A percentile compares a stretch with the other conserved stretches of the same genome.
Evolutionary conservation across 768 basidiomycete genomes (phyloP).

Genomic region (Panaeolus cyanescens): DNA sequence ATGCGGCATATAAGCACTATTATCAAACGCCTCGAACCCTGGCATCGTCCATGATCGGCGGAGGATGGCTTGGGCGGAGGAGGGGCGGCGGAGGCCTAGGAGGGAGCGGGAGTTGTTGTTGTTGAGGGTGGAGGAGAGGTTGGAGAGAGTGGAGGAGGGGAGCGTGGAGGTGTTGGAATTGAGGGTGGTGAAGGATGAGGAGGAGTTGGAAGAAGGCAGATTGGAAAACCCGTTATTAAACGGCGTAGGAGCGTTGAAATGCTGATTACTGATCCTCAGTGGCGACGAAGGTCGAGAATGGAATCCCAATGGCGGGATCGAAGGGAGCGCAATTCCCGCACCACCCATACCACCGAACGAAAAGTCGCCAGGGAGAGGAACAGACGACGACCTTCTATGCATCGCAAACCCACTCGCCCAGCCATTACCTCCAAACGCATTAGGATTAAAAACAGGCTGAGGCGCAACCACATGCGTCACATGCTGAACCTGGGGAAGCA

Average conservation of each 20-base stretch:
- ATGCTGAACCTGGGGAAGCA: not conserved
- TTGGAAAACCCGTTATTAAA: conserved; percentile 7
- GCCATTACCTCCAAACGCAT: not conserved
- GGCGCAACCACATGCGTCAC: not conserved
- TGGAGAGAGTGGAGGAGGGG: not conserved
- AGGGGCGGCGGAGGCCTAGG: conserved; percentile 13
- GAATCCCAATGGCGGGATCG: conserved; percentile 42
- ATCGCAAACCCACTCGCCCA: not conserved
- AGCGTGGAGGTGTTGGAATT: conserved; percentile 2
- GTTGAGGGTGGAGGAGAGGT: not conserved
- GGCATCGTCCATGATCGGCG: conserved; percentile 16
- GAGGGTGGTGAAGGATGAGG: not conserved
- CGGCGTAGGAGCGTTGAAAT: conserved; percentile 12
- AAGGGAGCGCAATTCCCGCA: conserved; percentile 44
- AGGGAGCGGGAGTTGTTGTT: conserved; percentile 6
- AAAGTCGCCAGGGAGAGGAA: conserved; percentile 49
- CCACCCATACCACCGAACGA: conserved; percentile 15
- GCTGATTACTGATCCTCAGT: conserved; percentile 4
- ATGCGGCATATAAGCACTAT: not conserved
- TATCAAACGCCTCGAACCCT: not conserved
- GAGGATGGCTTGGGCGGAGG: conserved; percentile 13
- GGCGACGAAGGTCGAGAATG: conserved; percentile 20
- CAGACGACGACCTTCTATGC: conserved; percentile 41
- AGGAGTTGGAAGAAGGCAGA: conserved; percentile 4
- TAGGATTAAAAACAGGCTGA: not conserved